These are phyloP conservation scores for Lactarius pseudohatsudake DNA, from an alignment of 768 basidiomycete genomes.

Conservation along the genomic window DNA sequence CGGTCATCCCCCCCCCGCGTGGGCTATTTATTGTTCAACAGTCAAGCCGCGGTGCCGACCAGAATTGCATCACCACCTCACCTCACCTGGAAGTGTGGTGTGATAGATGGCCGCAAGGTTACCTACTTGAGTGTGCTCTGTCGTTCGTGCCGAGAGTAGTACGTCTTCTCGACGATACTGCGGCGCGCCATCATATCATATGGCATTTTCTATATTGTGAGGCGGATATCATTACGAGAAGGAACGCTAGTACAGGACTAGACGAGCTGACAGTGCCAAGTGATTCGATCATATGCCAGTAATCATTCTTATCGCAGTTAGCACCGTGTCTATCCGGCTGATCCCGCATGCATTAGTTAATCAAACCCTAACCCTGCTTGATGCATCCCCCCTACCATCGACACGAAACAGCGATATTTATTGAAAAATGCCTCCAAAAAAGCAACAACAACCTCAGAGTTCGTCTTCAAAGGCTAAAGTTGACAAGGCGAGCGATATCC, in stretches of 20 bases:
- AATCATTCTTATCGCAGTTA: neutral
- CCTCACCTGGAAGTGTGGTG: too few species aligned
- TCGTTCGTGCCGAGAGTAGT: too few species aligned
- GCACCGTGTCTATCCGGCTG: too few species aligned
- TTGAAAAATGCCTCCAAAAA: conserved; percentile 75
- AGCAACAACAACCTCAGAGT: conserved; percentile 51
- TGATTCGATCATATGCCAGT: neutral
- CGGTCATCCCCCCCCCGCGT: too few species aligned
- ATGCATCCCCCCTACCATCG: neutral
- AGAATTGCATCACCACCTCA: too few species aligned
- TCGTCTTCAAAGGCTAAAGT: conserved; percentile 72
- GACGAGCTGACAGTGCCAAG: too few species aligned
- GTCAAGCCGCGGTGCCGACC: neutral
- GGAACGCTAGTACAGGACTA: too few species aligned
- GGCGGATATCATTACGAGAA: too few species aligned
- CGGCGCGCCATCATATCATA: neutral
- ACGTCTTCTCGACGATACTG: too few species aligned
- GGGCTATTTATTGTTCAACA: neutral
- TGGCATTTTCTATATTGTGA: too few species aligned
- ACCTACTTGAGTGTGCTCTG: too few species aligned
- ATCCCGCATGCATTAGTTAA: neutral
- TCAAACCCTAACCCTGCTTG: conserved; percentile 18
- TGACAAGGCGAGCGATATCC: conserved; percentile 60
- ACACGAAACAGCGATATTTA: neutral
- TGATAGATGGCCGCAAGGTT: too few species aligned